phyloP scores from a whole-genome alignment of 768 basidiomycete species.

The Rhodotorula babjevae region DNA sequence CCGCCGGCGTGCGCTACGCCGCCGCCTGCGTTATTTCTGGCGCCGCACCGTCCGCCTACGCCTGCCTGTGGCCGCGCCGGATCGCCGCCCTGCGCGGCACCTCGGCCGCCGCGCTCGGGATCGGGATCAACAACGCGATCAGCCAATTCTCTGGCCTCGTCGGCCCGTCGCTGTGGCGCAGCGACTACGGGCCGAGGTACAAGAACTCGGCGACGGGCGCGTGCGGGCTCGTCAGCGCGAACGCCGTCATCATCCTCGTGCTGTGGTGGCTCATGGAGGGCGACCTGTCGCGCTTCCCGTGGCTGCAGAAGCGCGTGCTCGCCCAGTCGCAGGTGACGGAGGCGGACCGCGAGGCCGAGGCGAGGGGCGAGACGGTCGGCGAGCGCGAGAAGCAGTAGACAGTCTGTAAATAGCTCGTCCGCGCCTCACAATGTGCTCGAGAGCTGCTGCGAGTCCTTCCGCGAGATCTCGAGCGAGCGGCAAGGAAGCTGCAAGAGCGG shows the following conservation, averaged over 20 bases:
- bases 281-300: background rate
- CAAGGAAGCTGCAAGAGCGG: no score
- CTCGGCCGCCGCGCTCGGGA: constrained; percentile 2
- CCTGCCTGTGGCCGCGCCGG: constrained; percentile 18
- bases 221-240: background rate
- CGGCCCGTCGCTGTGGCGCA: background rate
- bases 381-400: no score
- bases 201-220: background rate
- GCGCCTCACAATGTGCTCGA: no score
- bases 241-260: background rate
- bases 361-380: constrained; percentile 2
- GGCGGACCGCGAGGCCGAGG: background rate
- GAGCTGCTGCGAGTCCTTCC: no score
- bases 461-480: no score
- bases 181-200: constrained; percentile 6
- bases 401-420: no score
- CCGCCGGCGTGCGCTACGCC: constrained; percentile 3
- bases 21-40: constrained; percentile 16
- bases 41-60: constrained; percentile 2
- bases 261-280: constrained; percentile 16
- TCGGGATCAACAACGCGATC: constrained; percentile 7
- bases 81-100: constrained; percentile 17
- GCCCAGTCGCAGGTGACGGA: constrained; percentile 11
- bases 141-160: background rate
- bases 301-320: constrained; percentile 7